Evolutionary conservation across 805 yeast genomes (phyloP), one percentile per base, ranked within the genome.

Genomic region (Clavispora asparagi): DNA sequence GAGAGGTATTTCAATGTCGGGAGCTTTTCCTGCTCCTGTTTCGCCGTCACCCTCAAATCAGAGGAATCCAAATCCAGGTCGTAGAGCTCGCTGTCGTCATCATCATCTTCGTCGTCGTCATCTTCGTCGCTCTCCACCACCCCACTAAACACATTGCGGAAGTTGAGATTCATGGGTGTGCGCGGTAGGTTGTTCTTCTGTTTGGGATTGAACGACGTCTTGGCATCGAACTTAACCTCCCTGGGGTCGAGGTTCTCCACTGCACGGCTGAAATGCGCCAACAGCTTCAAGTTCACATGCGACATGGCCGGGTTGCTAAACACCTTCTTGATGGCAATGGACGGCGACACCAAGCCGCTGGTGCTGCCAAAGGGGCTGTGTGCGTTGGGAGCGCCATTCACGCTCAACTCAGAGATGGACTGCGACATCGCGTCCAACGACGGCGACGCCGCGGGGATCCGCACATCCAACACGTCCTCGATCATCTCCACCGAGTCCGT

Each of bases 271-370:
- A 35, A 38, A 37, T 44, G 53, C 36, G 51, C 59, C 44, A 44
- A 45, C 54, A 47, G 54, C 37, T 45, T 49, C 42, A 48, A 41
- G 44, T 46, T 55, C 30, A 53, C 51, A 33, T 48, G 53, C 13
- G 60, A 56, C 74, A 71, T 70, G 1, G 73, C 76, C 1, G 74
- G 74, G 43, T 70, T 71, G 51, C 67, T 68, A 52, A 71, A 71
- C 3, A 71, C 75, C 49, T 63, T 63, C 49, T 64, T 70, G 41
- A 71, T 71, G 14, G 76, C 76, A 27, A 52, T 35, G 9, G 53
- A 51, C 2, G 57, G 57, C 6, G 53, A 47, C 3, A 36, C 39
- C 38, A 52, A 38, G 19, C 54, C 55, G 10, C 50, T 48, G 6
- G 54, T 32, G 37, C 43, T 43, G 26, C 47, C 50, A 17, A 39